Evolutionary conservation across 2,329 filamentous ascomycete genomes (phyloP), one percentile per base, ranked within the genome.

Genomic region (Colletotrichum chlorophyti): DNA sequence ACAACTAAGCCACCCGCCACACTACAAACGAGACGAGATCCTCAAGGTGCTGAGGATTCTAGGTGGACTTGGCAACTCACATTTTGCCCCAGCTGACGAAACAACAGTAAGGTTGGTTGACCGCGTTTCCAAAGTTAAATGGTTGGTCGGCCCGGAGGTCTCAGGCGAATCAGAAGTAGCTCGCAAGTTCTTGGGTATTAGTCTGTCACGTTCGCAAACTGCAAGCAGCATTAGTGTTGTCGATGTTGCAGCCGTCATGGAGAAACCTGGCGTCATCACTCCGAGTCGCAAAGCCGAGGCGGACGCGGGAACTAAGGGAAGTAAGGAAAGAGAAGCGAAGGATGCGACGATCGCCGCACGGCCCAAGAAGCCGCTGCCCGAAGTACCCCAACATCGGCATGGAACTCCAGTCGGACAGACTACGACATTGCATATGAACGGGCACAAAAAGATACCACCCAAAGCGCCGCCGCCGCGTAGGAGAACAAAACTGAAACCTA

Each of bases 1-100:
- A 2, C 95, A 98, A 72, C 85, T 99, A 38, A 90, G 86, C 68
- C 83, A 91, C 50, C 88, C 93, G 17, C 92, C 91, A 1, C 88
- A 97, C 70, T 98, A 99, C 80, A 99, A 98, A 72, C 86, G 88
- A 26, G 86, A 93, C 37, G 94, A 98, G 70, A 85, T 99, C 35
- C 77, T 89, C 34, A 88, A 86, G 61, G 82, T 97, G 21, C 80
- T 99, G 14, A 82, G 82, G 48, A 84, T 96, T 12, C 82, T 98
- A 3, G 81, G 83, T 8, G 85, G 87, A 3, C 82, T 83, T 1
- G 84, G 84, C 15, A 90, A 86, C 58, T 82, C 80, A 3, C 91
- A 96, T 70, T 95, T 95, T 72, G 89, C 89, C 11, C 90, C 91
- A 1, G 87, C 89, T 3, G 91, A 95, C 62, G 88, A 91, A 65